A percentile compares a stretch with the other conserved stretches of the same genome.
Conservation (phyloP, 176 grass and related monocot genomes). For the Carex scoparia region DNA sequence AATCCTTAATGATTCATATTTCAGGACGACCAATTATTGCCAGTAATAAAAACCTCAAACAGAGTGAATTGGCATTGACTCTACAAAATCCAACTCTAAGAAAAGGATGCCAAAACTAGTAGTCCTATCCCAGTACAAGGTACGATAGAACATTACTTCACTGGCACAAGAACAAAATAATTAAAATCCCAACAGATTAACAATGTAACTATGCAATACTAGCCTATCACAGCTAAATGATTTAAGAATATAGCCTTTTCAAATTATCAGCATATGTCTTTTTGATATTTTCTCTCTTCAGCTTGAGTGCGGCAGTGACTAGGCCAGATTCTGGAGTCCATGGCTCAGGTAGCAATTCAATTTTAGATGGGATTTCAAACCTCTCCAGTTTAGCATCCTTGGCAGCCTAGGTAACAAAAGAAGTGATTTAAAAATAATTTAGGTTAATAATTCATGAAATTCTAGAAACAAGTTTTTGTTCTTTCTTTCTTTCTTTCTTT, state of each 20-base stretch:
- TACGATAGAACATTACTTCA: background rate
- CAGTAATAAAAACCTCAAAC: background rate
- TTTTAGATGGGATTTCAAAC: slow-evolving; percentile 82
- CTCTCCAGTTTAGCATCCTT: slow-evolving; percentile 68
- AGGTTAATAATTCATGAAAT: background rate
- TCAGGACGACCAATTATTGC: background rate
- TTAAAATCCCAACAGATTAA: background rate
- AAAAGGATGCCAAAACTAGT: background rate
- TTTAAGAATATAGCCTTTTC: slow-evolving; percentile 46
- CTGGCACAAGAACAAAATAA: background rate
- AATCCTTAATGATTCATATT: background rate
- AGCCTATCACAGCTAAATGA: slow-evolving; percentile 10
- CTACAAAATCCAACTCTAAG: background rate
- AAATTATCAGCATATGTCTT: slow-evolving; percentile 59
- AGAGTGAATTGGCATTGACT: background rate
- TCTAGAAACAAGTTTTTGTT: background rate
- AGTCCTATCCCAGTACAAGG: background rate
- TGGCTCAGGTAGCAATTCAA: slow-evolving; percentile 64
- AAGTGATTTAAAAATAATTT: background rate
- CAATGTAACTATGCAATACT: slow-evolving; percentile 1
- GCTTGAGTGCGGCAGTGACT: slow-evolving; percentile 80
- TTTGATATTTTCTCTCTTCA: slow-evolving; percentile 84
- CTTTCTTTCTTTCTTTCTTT: background rate
- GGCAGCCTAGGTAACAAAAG: slow-evolving; percentile 39
- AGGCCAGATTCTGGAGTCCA: slow-evolving; percentile 87